Base-by-base conservation (phyloP, 805 yeast species). In the Candida wancherniae region DNA sequence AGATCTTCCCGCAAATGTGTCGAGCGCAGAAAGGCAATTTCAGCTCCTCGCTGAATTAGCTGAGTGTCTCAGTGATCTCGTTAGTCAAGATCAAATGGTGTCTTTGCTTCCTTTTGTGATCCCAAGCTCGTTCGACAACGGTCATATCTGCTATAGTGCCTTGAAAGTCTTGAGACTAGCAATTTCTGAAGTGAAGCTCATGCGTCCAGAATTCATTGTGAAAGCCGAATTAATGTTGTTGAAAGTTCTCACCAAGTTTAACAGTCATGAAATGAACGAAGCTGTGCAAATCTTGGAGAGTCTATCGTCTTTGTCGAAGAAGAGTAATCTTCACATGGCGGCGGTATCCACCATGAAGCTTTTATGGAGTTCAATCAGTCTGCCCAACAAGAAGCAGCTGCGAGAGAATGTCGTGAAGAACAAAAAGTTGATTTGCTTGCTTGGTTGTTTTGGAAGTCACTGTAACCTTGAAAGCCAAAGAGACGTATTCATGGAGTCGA, bases 211-310 rank as follows among this genome's bases (percentile, higher is more conserved):
- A 3, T 80, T 77, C 44, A 45, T 76, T 16, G 39, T 52, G 14
- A 69, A 65, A 7, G 64, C 78, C 10, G 80, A 75, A 48, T 46
- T 63, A 0, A 63, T 73, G 2, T 45, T 84, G n/a, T 49, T 83
- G 39, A 61, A 61, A 19, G 58, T 73, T 19, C 52, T 84, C 19
- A 78, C 88, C 2, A 79, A 73, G 39, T 71, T 80, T 55, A 71
- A 67, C 30, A 65, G 69, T 0, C 63, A 52, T 35, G 92, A 84
- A 42, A 53, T 84, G 6, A 73, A 73, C n/a, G 79, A 78, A 47
- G 94, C 90, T 0, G 70, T 84, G 52, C 86, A 87, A 1, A 67
- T 84, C 34, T 55, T 75, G 4, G 77, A 86, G 81, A 54, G 53
- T 6, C 57, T 84, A 0, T 67, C 83, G 2, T 47, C 41, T 3